Evolutionary conservation across 2,329 filamentous ascomycete species (phyloP).

Genomic region (Monosporascus sp.): DNA sequence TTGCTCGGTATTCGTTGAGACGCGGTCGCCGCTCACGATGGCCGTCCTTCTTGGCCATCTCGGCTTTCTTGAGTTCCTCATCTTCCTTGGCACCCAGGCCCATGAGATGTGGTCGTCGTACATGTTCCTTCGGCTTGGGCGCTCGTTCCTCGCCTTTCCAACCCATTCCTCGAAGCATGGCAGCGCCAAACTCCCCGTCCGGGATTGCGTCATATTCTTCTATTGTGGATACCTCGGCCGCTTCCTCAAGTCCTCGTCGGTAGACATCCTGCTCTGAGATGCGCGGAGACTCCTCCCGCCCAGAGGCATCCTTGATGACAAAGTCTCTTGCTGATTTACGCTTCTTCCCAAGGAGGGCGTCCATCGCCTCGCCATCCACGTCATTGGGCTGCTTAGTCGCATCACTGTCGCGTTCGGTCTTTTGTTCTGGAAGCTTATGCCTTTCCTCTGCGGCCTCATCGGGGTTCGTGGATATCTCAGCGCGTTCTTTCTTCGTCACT

Average conservation of each 20-base stretch:
- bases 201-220: conserved; percentile 86
- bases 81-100: conserved; percentile 86
- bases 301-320: conserved; percentile 39
- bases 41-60: conserved; percentile 42
- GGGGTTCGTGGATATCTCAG: conserved; percentile 6
- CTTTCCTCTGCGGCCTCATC: conserved; percentile 9
- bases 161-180: conserved; percentile 86
- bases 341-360: conserved; percentile 58
- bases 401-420: conserved; percentile 9
- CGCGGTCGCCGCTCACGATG: conserved; percentile 36
- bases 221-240: conserved; percentile 70
- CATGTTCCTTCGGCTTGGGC: conserved; percentile 52
- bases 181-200: conserved; percentile 90
- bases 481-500: conserved; percentile 22
- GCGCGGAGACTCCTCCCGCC: conserved; percentile 13
- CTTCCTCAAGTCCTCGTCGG: conserved; percentile 60
- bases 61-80: conserved; percentile 63
- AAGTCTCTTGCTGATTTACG: conserved; percentile 40
- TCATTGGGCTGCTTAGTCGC: conserved; percentile 7
- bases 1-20: conserved; percentile 45
- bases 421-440: conserved; percentile 4
- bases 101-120: conserved; percentile 71
- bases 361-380: conserved; percentile 53
- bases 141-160: conserved; percentile 70
- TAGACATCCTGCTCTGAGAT: conserved; percentile 64